Base-by-base conservation (phyloP, 1,284 basidiomycete species). In the Leccinum fallax region DNA sequence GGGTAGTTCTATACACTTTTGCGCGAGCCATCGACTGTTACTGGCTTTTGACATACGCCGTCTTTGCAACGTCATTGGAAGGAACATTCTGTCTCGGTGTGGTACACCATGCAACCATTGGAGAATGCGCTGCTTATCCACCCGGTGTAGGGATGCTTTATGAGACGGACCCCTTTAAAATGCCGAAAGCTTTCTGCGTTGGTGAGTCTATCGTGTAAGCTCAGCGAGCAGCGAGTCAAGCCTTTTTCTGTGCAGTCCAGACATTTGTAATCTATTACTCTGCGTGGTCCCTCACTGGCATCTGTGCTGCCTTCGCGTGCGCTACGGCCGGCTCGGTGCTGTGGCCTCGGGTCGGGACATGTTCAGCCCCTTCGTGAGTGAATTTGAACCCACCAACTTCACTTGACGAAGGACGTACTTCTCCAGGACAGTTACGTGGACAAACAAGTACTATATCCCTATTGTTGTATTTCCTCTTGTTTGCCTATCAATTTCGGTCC, bases 151-250 rank as follows among this genome's bases (percentile, higher is more conserved):
- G 87, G 9, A 80, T 89, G 71, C 78, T 85, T 21, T 88, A 85
- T 80, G 73, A 74, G 56, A 87, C 89, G 86, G 75, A 86, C 63
- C 84, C 87, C 1, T 76, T 76, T 54, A 69, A 65, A 30, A 89
- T 89, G 85, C 84, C 86, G 7, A 72, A 67, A 53, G 67, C 70
- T 15, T 89, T 89, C 65, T 89, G 87, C 67, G 72, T 82, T 53
- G 78, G 86, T 86, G 66, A 63, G 80, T 65, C 7, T 13, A 11
- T 34, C 21, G 19, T 49, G n/a, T 51, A 7, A 11, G 51, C 30
- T 48, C 16, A 21, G 15, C 19, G 21, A 48, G n/a, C 16, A 19
- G 28, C 24, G 3, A 21, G 6, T 43, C 54, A 19, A 60, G 19
- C 19, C 19, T 34, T 28, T 15, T 5, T 40, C 34, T 48, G 32